Conservation (phyloP, 805 yeast genomes). For the Starmerella floris region DNA sequence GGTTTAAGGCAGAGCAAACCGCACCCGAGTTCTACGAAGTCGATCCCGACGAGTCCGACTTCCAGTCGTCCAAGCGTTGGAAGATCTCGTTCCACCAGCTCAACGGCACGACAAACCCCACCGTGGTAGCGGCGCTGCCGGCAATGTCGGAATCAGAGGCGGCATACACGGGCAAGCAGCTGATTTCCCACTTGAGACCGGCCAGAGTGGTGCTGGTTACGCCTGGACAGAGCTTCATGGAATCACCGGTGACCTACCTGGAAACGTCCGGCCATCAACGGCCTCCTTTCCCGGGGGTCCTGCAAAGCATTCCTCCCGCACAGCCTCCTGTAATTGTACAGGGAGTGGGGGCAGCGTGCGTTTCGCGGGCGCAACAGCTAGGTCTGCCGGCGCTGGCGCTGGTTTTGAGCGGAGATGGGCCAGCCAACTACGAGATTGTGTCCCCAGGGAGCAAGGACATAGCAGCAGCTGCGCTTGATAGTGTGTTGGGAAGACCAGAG, state of each 20-base stretch:
- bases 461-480: constrained; percentile 7
- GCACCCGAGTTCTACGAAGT: constrained; percentile 9
- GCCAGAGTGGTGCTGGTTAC: constrained; percentile 9
- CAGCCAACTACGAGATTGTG: constrained; percentile 24
- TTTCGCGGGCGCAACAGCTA: constrained; percentile 21
- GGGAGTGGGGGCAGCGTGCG: constrained; percentile 26
- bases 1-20: background rate
- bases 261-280: background rate
- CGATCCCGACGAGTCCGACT: constrained; percentile 6
- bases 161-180: constrained; percentile 11
- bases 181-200: constrained; percentile 6
- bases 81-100: background rate
- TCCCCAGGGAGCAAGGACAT: constrained; percentile 8
- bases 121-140: constrained; percentile 9
- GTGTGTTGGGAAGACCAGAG: constrained; percentile 2
- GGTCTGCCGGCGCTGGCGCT: constrained; percentile 21
- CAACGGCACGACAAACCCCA: constrained; percentile 2
- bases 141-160: constrained; percentile 14
- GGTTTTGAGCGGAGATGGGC: constrained; percentile 26
- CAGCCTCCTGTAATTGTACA: constrained; percentile 25
- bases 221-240: constrained; percentile 19
- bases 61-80: background rate
- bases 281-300: background rate
- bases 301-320: constrained; percentile 14
- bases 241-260: constrained; percentile 7